Base-by-base conservation (phyloP, 768 basidiomycete species). In the Lactifluus echinatus region DNA sequence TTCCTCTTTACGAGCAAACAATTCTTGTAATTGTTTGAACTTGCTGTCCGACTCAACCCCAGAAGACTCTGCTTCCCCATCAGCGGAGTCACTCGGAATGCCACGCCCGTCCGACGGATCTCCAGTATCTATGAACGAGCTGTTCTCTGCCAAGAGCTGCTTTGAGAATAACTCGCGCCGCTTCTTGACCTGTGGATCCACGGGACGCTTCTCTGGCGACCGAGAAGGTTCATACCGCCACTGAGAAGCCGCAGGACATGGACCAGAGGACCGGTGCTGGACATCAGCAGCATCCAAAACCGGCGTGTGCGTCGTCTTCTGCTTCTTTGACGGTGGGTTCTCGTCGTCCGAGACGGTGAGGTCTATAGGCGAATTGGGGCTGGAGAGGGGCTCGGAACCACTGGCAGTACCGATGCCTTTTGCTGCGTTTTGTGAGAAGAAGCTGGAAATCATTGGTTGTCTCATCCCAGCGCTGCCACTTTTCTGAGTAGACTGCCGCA, bases 21-120 rank as follows among this genome's bases (percentile, higher is more conserved):
- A 65, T 26, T 73, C 69, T 56, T 70, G 74, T 48, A 85, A 66
- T 59, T 76, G 68, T 50, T 71, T 69, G 63, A 83, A 83, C 8
- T 69, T 72, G 36, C 65, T 63, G 53, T 81, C 78, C 4, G 74
- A 75, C n/a, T 71, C 76, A 19, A 73, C 71, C 17, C 66, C 73
- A 40, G 75, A 75, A 21, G 64, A 67, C 11, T 50, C 53, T 15
- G 53, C 24, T 29, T 21, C 55, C 33, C 45, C 57, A 43, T 56
- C 60, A 24, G 34, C 57, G 19, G 24, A 52, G 29, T 31, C 51
- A 36, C 29, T 43, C 15, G 45, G 44, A 37, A 42, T 23, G 17
- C 39, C 52, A 2, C 28, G 28, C 19, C 23, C 48, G 24, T 47
- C 40, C 40, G 31, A n/a, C 1, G 8, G 21, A 28, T 12, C 42